These are phyloP conservation scores for Candida patagonica DNA, from an alignment of 805 yeast species.

Conservation along the genomic window DNA sequence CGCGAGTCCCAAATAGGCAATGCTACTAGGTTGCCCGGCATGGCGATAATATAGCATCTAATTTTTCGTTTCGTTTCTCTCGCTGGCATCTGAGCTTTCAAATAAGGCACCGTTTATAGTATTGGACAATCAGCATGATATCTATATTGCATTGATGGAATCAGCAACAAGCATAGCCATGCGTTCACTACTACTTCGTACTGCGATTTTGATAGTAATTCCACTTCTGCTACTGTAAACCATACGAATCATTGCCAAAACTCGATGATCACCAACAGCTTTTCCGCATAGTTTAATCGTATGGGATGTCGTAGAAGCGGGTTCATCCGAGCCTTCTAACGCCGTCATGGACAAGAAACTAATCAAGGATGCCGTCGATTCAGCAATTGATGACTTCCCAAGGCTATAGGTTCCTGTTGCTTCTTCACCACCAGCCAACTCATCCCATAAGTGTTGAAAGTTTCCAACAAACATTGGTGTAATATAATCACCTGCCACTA, in stretches of 20 bases:
- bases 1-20: too few species aligned
- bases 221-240: slow-evolving; percentile 36
- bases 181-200: slow-evolving; percentile 36
- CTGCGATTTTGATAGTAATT: slow-evolving; percentile 36
- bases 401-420: slow-evolving; percentile 59
- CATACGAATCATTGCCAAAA: slow-evolving; percentile 35
- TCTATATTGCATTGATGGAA: slow-evolving; percentile 18
- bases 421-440: slow-evolving; percentile 43
- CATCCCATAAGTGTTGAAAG: slow-evolving; percentile 67
- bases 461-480: slow-evolving; percentile 68
- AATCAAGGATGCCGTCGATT: slow-evolving; percentile 47
- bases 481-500: slow-evolving; percentile 75
- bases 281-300: slow-evolving; percentile 76
- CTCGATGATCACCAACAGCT: slow-evolving; percentile 43
- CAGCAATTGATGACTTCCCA: slow-evolving; percentile 39
- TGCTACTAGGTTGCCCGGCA: too few species aligned
- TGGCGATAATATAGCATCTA: too few species aligned
- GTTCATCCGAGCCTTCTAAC: slow-evolving; percentile 62
- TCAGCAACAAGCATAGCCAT: slow-evolving; percentile 43
- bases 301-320: slow-evolving; percentile 49
- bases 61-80: too few species aligned
- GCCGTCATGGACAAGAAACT: slow-evolving; percentile 55
- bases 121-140: too few species aligned
- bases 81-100: too few species aligned
- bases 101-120: too few species aligned